A percentile compares a stretch with the other conserved stretches of the same genome.
Evolutionary conservation across 345 rosid species (phyloP).

Genomic region (Litchi chinensis): DNA sequence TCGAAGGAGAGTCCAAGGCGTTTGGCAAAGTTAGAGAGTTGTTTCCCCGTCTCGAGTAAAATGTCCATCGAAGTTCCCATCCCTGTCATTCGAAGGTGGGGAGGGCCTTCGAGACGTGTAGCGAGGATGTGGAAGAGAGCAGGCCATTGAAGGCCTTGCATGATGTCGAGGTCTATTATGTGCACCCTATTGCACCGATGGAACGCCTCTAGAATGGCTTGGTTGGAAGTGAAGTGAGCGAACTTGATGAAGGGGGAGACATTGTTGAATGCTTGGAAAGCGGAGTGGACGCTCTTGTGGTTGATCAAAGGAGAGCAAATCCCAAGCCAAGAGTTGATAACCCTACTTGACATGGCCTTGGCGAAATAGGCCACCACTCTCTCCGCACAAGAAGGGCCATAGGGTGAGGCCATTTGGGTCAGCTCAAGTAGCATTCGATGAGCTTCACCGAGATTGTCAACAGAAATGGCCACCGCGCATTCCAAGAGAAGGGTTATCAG

Average conservation of each 20-base stretch:
- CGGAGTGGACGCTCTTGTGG: constrained; percentile 37
- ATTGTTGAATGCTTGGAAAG: constrained; percentile 61
- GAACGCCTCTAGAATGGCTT: constrained; percentile 71
- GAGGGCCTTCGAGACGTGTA: constrained; percentile 63
- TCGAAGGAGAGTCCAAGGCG: constrained; percentile 62
- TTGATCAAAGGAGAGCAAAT: constrained; percentile 58
- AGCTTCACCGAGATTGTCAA: constrained; percentile 66
- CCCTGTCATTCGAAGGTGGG: constrained; percentile 59
- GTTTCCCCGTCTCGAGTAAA: constrained; percentile 58
- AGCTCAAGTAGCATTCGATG: constrained; percentile 65
- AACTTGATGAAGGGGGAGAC: constrained; percentile 69
- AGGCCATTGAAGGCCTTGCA: constrained; percentile 85
- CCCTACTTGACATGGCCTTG: constrained; percentile 65
- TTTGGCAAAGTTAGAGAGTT: constrained; percentile 61
- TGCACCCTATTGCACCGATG: constrained; percentile 55
- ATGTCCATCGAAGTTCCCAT: constrained; percentile 57
- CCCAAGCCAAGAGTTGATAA: constrained; percentile 70
- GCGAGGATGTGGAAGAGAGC: constrained; percentile 71
- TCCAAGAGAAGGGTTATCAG: constrained; percentile 56
- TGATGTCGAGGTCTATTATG: constrained; percentile 66
- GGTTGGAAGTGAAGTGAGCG: constrained; percentile 75
- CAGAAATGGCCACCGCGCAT: constrained; percentile 67
- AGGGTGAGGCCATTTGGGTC: constrained; percentile 70
- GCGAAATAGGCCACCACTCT: constrained; percentile 72
- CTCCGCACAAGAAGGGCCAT: constrained; percentile 61